These are phyloP conservation scores for Homolaphlyctis polyrhiza DNA, from an alignment of 371 early-diverging fungal genomes.

Conservation along the genomic window DNA sequence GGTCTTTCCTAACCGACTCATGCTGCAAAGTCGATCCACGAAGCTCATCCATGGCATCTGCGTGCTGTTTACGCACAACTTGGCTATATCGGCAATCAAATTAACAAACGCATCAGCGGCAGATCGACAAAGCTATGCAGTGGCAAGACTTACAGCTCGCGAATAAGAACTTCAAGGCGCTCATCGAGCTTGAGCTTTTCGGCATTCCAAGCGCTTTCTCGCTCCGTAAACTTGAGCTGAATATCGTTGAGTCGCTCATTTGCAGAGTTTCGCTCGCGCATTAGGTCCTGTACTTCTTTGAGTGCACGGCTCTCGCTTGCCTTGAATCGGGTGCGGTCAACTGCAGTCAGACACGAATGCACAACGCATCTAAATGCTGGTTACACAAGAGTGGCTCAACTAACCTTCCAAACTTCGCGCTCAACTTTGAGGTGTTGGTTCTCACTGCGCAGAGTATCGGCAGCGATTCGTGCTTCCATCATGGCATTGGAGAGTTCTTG, in stretches of 20 bases:
- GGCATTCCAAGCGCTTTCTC: conserved; percentile 23
- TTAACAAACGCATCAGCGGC: too few relatives aligned
- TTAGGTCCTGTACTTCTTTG: conserved; percentile 42
- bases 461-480: conserved; percentile 27
- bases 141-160: neutral
- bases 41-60: conserved; percentile 20
- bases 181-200: conserved; percentile 11
- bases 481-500: conserved; percentile 34
- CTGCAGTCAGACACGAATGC: too few relatives aligned
- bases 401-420: conserved; percentile 43
- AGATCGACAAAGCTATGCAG: neutral
- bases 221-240: conserved; percentile 30
- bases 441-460: conserved; percentile 23
- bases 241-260: conserved; percentile 25
- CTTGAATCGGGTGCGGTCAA: too few relatives aligned
- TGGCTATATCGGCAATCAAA: too few relatives aligned
- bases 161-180: neutral
- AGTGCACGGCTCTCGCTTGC: conserved; percentile 36
- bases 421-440: conserved; percentile 41
- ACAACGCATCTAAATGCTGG: too few relatives aligned
- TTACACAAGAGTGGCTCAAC: too few relatives aligned
- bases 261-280: conserved; percentile 34
- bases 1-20: conserved; percentile 25
- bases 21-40: conserved; percentile 17
- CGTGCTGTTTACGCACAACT: conserved; percentile 25